These are phyloP conservation scores for Dictyostelium intermedium DNA, from an alignment of 78 protist species.

Conservation along the genomic window DNA sequence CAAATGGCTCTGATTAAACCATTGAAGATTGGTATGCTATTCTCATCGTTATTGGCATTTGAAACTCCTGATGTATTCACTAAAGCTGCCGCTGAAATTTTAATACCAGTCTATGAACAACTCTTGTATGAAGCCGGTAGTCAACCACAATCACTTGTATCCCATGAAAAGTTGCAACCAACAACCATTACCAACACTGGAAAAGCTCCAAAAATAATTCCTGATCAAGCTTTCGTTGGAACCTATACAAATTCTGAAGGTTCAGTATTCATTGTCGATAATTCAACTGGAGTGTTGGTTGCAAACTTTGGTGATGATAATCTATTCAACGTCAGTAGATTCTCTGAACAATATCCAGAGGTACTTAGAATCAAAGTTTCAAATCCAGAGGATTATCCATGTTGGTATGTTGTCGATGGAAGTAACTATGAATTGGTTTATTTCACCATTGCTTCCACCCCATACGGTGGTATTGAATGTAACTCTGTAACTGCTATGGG, in stretches of 20 bases:
- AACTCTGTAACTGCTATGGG: slow-evolving; percentile 32
- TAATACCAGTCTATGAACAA: slow-evolving; percentile 54
- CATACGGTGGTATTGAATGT: not conserved
- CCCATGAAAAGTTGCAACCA: not conserved
- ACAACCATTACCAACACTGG: not conserved
- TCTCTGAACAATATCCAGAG: slow-evolving; percentile 26
- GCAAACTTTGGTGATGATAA: slow-evolving; percentile 53
- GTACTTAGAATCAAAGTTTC: slow-evolving; percentile 18
- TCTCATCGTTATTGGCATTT: slow-evolving; percentile 4
- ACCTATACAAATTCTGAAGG: slow-evolving; percentile 31
- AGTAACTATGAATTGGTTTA: slow-evolving; percentile 50
- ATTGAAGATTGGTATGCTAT: slow-evolving; percentile 40
- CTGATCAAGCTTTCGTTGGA: slow-evolving; percentile 21
- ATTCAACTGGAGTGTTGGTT: not conserved
- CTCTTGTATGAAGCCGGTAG: not conserved
- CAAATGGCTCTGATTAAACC: slow-evolving; percentile 31
- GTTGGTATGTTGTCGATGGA: slow-evolving; percentile 25
- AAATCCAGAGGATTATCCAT: not conserved
- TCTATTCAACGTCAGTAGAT: slow-evolving; percentile 11
- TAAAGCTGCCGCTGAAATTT: slow-evolving; percentile 18
- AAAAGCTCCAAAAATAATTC: not conserved
- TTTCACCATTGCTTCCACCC: not conserved
- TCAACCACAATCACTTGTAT: not conserved
- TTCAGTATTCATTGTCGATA: not conserved
- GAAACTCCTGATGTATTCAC: slow-evolving; percentile 46